Base-by-base conservation (phyloP, 139 green algal genomes). In the Chlamydomonas schloesseri region DNA sequence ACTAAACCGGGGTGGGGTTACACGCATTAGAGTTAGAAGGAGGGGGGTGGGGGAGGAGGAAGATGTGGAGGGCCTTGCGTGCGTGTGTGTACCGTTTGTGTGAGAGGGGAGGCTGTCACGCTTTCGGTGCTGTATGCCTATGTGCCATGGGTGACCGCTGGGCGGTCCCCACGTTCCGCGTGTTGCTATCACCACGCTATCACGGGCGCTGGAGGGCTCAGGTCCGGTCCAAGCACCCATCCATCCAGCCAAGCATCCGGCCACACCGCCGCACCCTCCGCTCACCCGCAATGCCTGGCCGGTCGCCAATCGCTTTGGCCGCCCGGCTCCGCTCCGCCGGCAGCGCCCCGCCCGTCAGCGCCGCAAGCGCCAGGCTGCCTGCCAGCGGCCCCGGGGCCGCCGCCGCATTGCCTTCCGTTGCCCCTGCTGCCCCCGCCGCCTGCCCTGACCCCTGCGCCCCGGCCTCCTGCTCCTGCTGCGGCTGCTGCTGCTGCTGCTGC, bases 271-370 rank as follows among this genome's bases (percentile, higher is more conserved):
- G 11, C 83, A 0, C 58, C 71, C 60, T 1, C 71, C 8, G 6
- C 81, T n/a, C 73, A 92, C 89, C 89, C 71, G 37, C 81, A 15
- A 83, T 86, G 20, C 83, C 90, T 23, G 80, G 36, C 58, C 69
- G 68, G 2, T 87, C 82, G 37, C 77, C 90, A 10, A 76, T 87
- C 14, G 85, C 87, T 67, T 88, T 62, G 0, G 92, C 91, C 13
- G 84, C 91, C 2, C 90, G 72, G 71, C 53, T 28, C 8, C 94
- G 82, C 60, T 94, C 90, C 2, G 60, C 36, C 26, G 73, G 3
- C 13, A 81, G 83, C 14, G 37, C 60, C 3, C 73, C 92, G 6
- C 94, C 94, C 26, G 89, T 58, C 13, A 96, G 72, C 20, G 88
- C 37, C 50, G 90, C 92, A 42, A 94, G 74, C 47, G 87, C 3